phyloP scores from a whole-genome alignment of 1,139 yeast species.

The Meyerozyma smithsonii region DNA sequence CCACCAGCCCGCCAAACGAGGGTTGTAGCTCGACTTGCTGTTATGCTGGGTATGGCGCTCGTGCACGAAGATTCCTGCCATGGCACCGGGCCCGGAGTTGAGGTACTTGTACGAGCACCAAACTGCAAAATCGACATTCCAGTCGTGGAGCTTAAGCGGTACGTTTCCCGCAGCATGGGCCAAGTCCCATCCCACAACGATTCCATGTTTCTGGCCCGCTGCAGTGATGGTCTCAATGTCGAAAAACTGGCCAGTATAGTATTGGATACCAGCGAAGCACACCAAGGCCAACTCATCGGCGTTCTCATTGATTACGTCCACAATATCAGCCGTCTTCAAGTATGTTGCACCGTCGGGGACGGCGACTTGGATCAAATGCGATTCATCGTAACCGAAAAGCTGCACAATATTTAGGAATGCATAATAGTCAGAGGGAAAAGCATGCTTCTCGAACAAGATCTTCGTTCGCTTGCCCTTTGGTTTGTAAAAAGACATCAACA shows the following conservation, averaged over 20 bases:
- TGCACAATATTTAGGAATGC: constrained; percentile 73
- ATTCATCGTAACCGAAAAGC: constrained; percentile 55
- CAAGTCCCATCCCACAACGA: constrained; percentile 88
- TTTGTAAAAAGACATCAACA: constrained; percentile 68
- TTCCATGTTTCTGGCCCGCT: constrained; percentile 48
- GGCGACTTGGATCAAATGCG: constrained; percentile 58
- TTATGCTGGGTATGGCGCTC: constrained; percentile 40
- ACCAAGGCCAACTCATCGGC: constrained; percentile 68
- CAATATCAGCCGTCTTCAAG: constrained; percentile 59
- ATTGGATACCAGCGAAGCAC: constrained; percentile 85
- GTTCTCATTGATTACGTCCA: constrained; percentile 49
- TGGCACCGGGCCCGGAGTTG: constrained; percentile 90
- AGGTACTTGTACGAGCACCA: constrained; percentile 93
- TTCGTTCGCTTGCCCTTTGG: constrained; percentile 60
- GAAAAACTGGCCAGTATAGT: constrained; percentile 85
- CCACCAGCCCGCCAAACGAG: constrained; percentile 97
- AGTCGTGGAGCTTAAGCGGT: constrained; percentile 67
- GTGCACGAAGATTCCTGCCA: constrained; percentile 78
- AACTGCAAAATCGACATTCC: constrained; percentile 90
- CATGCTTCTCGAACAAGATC: constrained; percentile 77
- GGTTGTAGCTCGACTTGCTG: constrained; percentile 33
- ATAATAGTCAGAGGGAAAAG: constrained; percentile 90
- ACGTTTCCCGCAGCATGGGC: constrained; percentile 96
- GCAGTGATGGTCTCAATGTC: constrained; percentile 66
- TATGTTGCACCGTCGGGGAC: constrained; percentile 55